Conservation (phyloP, 169 alveolate species). For the Babesia bigemina region DNA sequence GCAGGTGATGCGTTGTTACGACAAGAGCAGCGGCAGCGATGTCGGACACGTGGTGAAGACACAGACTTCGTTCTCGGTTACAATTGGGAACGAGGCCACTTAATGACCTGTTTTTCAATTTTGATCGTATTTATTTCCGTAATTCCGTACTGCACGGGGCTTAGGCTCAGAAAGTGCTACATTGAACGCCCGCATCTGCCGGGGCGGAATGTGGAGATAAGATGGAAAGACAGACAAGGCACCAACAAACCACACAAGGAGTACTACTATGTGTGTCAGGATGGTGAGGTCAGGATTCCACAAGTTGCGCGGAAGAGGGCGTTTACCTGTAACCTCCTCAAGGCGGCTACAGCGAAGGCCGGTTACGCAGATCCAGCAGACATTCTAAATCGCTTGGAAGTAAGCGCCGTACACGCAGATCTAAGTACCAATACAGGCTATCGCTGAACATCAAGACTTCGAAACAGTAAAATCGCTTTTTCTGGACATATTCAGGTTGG, state of each 20-base stretch:
- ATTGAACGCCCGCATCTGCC: slow-evolving; percentile 9
- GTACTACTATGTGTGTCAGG: slow-evolving; percentile 41
- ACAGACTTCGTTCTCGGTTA: slow-evolving; percentile 58
- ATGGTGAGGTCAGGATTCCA: slow-evolving; percentile 36
- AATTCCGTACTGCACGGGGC: neutral
- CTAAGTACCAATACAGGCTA: slow-evolving; percentile 4
- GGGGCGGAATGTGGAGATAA: neutral
- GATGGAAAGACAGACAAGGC: slow-evolving; percentile 5
- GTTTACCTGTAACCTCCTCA: slow-evolving; percentile 16
- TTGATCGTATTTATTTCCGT: neutral
- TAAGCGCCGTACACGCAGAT: neutral
- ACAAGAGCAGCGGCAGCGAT: slow-evolving; percentile 54
- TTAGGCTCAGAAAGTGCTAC: slow-evolving; percentile 3
- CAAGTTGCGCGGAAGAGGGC: slow-evolving; percentile 19
- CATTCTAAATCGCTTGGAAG: slow-evolving; percentile 32
- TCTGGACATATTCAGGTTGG: slow-evolving; percentile 40
- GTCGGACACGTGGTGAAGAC: slow-evolving; percentile 52
- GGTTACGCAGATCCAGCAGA: slow-evolving; percentile 7
- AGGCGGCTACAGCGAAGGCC: slow-evolving; percentile 9
- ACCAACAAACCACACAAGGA: neutral
- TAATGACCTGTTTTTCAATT: slow-evolving; percentile 3
- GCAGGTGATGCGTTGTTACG: slow-evolving; percentile 57
- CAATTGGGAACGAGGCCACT: slow-evolving; percentile 65
- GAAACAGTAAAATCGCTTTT: slow-evolving; percentile 26
- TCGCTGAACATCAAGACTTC: slow-evolving; percentile 1